Evolutionary conservation across 2,329 filamentous ascomycete species (phyloP), one percentile per base, ranked within the genome.

Genomic region (Aspergillus carbonarius): DNA sequence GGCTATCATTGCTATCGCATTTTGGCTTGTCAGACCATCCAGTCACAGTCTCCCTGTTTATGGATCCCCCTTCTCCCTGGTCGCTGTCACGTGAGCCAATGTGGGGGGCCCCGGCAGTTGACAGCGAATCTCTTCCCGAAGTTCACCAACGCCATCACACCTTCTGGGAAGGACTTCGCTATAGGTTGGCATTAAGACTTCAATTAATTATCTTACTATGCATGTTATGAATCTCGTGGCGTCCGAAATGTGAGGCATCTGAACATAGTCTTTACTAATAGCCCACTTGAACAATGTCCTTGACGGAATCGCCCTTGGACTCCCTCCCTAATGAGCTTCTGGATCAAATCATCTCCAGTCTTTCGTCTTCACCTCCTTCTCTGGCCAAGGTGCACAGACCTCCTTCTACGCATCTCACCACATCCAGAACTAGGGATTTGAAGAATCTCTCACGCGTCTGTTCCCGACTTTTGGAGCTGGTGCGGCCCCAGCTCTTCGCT

Each of bases 311-410:
- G 65, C 68, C 42, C 58, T 76, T 56, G 64, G 74, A 51, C 63
- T 59, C 20, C 70, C 78, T 90, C 18, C 88, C 87, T 2, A 84
- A 83, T 61, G 88, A 90, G 74, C 74, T 90, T 47, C 73, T 88
- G 20, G 70, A 81, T 54, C 77, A 83, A 3, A 82, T 89, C 63
- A 78, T 89, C 64, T 74, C 72, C n/a, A 81, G 80, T 65, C 76
- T 89, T 48, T 80, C 83, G 63, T 66, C 66, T 0, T 69, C 77
- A 2, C 78, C 83, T 9, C 81, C 82, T 12, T 85, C 85, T 0
- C 72, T 78, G 44, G 67, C 65, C 39, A 76, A 76, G 15, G 71
- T 87, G 20, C 77, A 81, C 56, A 76, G 84, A 53, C 79, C 81
- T 63, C 86, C 82, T 25, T 76, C 66, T 66, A 72, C 71, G 59